Evolutionary conservation across 495 filamentous ascomycete species (phyloP), one percentile per base, ranked within the genome.

Genomic region (Paragyromitra xinjiangensis): DNA sequence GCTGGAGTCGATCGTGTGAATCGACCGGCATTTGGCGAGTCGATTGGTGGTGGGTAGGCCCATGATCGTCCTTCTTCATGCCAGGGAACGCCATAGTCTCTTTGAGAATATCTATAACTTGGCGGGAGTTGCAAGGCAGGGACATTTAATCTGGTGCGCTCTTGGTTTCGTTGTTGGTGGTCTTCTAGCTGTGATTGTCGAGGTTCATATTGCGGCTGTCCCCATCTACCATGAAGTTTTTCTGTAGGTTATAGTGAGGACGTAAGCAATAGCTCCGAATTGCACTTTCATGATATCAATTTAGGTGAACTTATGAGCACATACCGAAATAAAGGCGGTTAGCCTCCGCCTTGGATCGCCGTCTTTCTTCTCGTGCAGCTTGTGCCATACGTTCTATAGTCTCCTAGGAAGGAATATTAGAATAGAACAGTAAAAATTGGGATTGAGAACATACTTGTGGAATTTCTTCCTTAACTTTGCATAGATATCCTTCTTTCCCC

Each of bases 401-500:
- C 0, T 66, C 69, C 74, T 77, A 22, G 16, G 51, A 71, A 39
- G 14, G 5, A 40, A 39, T 2, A 14, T 77, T 65, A 77, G 44
- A 11, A 42, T 22, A 29, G 2, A 22, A 45, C 40, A 24, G 9
- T 4, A 51, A 6, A 34, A 1, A 12, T 7, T 26, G 3, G 39
- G 12, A 40, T 12, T 22, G n/a, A 22, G 8, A 14, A 73, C 61
- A 34, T 66, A 77, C 74, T 48, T 61, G 61, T 12, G 16, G 14
- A 11, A 77, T 61, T 61, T 24, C 26, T 11, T 77, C 50, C 26
- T 48, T 39, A 40, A 77, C 74, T 50, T 65, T 73, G 62, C 74
- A 77, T 45, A 77, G 29, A 58, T 59, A 77, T n/a, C 74, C 74
- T 40, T 77, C 74, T 66, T 73, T 77, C 40, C 74, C 74, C 74